Evolutionary conservation across 192 early-diverging fungal genomes (phyloP), one percentile per base, ranked within the genome.

Genomic region (Entrophospora sp.): DNA sequence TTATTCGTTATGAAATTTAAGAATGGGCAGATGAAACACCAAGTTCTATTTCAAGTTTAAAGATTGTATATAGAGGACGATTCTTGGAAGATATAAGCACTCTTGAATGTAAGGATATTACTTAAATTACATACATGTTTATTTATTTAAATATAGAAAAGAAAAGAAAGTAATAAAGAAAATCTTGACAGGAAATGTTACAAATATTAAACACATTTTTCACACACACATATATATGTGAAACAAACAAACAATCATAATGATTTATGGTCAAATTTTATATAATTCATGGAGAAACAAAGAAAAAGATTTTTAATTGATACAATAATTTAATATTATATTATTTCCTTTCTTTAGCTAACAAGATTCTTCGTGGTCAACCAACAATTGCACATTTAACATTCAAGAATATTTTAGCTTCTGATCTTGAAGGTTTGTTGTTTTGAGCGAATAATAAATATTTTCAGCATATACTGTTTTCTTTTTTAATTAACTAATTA

Each of bases 11-110:
- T 40, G 24, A 63, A 63, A 36, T 1, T 31, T 63, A 18, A 66
- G 77, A 79, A 30, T 76, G 74, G 77, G 61, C 72, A 12, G 77
- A 79, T 43, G 77, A 79, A 55, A 70, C 64, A 5, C 74, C 74
- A 2, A 59, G 67, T 4, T 67, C 77, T 3, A 67, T 68, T 12
- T 75, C 75, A 42, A 71, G 65, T 37, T 49, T 79, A 61, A 75
- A 74, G 45, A 75, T 79, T 43, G 69, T 79, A 13, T 76, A 79
- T 52, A 58, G 71, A 48, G 77, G 77, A 38, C 71, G 72, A 64
- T 75, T 79, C 55, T 68, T 79, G 16, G 74, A 75, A 25, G 74
- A 79, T 45, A 56, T 14, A 45, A 69, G 71, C 10, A 76, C 77
- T 0, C 74, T 79, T 31, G 69, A 75, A 56, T 64, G 69, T 70